A percentile compares a stretch with the other conserved stretches of the same genome.
Evolutionary conservation across 1,284 basidiomycete genomes (phyloP).

Genomic region (Leccinum pachyderme): DNA sequence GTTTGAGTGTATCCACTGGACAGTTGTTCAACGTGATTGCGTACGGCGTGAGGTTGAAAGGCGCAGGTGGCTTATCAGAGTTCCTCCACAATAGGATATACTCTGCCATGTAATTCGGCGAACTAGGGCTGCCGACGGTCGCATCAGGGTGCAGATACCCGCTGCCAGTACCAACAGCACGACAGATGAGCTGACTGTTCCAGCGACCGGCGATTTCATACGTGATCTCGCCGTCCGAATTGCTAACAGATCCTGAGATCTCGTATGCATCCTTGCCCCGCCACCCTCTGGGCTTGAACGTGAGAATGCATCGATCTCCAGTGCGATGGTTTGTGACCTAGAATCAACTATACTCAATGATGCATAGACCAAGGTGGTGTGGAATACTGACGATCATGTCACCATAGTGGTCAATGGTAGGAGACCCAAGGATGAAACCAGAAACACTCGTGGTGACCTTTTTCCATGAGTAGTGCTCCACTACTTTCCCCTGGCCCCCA

Average conservation of each 20-base stretch:
- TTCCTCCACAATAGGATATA: constrained; percentile 92
- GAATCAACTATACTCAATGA: constrained; percentile 1
- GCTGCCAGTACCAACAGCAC: constrained; percentile 63
- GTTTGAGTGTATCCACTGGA: constrained; percentile 62
- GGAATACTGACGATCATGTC: constrained; percentile 77
- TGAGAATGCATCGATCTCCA: constrained; percentile 84
- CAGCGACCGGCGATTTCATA: constrained; percentile 96
- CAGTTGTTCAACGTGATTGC: constrained; percentile 90
- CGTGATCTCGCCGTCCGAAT: constrained; percentile 60
- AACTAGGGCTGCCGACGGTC: constrained; percentile 44
- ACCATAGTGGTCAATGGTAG: constrained; percentile 96
- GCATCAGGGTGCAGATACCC: constrained; percentile 78
- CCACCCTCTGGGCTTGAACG: constrained; percentile 97
- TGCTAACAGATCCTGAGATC: constrained; percentile 83
- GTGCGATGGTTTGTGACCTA: constrained; percentile 92
- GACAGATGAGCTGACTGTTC: constrained; percentile 92
- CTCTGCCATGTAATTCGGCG: constrained; percentile 53
- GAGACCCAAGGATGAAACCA: constrained; percentile 91
- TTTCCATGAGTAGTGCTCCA: constrained; percentile 91
- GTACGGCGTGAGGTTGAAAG: constrained; percentile 95
- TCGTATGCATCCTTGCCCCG: constrained; percentile 89
- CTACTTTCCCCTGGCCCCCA: constrained; percentile 49
- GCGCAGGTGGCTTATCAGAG: constrained; percentile 78
- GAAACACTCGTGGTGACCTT: constrained; percentile 94
- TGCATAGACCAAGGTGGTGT: neutral